Evolutionary conservation across 2,329 filamentous ascomycete species (phyloP), one percentile per base, ranked within the genome.

Genomic region (Aspergillus glaucus): DNA sequence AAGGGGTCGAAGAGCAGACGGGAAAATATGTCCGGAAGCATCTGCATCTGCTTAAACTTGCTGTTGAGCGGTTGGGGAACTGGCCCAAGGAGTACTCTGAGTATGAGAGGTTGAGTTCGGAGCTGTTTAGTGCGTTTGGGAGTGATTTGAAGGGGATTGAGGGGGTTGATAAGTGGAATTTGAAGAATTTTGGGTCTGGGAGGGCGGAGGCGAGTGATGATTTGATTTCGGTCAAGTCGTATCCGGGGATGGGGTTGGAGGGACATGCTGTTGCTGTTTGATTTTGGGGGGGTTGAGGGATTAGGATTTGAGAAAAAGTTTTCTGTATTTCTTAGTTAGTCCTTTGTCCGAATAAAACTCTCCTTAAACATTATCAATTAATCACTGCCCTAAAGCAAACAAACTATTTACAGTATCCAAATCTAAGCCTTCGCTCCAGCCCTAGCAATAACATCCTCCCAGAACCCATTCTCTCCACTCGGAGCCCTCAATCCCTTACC

Each of bases 121-220:
- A 75, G 43, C 45, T 78, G 6, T 75, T 74, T 60, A 55, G 62
- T 4, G 60, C 62, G 15, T 78, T 71, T 52, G 61, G 61, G 3
- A 48, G 55, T 4, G 64, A 69, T 24, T 61, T 77, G 57, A 68
- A 71, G 55, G 68, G 66, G 1, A 59, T 69, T 0, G 68, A 73
- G 49, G 73, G 72, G 1, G 69, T 74, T 0, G 74, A 76, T 62
- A 75, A 73, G 62, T 77, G 75, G 75, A 61, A 68, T 46, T 59
- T 71, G 10, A 74, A 75, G 59, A 63, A 57, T 0, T 76, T 71
- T 55, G 75, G 75, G 0, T 47, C 50, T 6, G 75, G 75, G 3
- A 75, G 74, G 62, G 75, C 75, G 1, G 70, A 75, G 60, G 63
- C 62, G 14, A 57, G 64, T 22, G 57, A 63, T n/a, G 66, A 69